Base-by-base conservation (phyloP, 2,329 filamentous ascomycete genomes). In the Cladophialophora carrionii region DNA sequence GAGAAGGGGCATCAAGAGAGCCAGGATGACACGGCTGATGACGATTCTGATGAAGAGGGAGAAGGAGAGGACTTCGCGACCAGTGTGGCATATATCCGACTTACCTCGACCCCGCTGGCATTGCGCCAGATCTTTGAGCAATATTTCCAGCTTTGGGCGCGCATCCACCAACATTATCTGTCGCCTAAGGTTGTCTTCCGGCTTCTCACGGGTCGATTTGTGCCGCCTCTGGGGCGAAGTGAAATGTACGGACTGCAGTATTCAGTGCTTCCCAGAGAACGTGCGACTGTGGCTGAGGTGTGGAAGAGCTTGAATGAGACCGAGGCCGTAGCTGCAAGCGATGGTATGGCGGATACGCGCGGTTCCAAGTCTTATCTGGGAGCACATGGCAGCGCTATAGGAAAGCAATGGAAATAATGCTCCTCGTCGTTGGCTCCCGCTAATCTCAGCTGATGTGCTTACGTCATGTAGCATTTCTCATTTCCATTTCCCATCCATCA, bases 191-290 rank as follows among this genome's bases (percentile, higher is more conserved):
- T 99, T 22, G 85, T 98, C 55, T 83, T 96, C 46, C 95, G 92
- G 72, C 87, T 99, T 1, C 82, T 93, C 26, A 96, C 92, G 0
- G 95, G 95, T 64, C 90, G 90, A 67, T 97, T 97, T 70, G 92
- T 98, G 1, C 95, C 94, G 12, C 94, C 96, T 0, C 96, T 99
- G 56, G 93, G 97, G 75, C 87, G 96, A 59, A 94, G 93, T 74
- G 96, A 95, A 74, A 83, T 99, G 57, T 99, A 99, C 78, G 96
- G 92, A 71, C 82, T 99, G 73, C 95, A 99, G 79, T 99, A 99
- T 78, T 96, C 92, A 79, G 98, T 98, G 92, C 83, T 99, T 48
- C 96, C 96, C 0, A 90, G 91, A 7, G 85, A 86, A 61, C 83
- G 96, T 52, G 90, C 91, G 0, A 88, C 89, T 1, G 90, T 98